phyloP scores from a whole-genome alignment of 2,329 filamentous ascomycete species.

The Monilinia aucupariae region DNA sequence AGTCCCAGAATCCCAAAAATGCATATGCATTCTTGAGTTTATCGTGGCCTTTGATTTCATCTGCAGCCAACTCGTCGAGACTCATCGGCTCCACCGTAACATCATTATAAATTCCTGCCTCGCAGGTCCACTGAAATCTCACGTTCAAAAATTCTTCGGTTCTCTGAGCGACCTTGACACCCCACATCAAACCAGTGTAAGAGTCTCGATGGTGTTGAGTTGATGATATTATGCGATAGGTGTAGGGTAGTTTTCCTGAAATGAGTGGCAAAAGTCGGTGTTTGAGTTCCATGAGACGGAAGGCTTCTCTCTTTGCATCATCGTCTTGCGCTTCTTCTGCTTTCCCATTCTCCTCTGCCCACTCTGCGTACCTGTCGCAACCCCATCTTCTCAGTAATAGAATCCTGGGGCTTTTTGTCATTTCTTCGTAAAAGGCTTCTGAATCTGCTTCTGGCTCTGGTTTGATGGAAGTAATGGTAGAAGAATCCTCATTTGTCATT shows the following conservation, averaged over 20 bases:
- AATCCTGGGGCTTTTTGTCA: neutral
- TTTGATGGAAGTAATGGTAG: neutral
- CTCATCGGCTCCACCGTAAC: neutral
- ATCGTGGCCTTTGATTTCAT: neutral
- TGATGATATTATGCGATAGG: neutral
- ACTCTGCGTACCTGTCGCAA: neutral
- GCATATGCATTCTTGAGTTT: neutral
- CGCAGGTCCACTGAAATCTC: neutral
- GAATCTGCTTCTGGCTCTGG: neutral
- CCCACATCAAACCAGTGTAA: neutral
- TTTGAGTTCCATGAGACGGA: conserved; percentile 3
- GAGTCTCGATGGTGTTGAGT: neutral
- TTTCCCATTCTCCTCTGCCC: neutral
- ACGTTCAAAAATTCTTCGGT: neutral
- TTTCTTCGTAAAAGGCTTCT: neutral
- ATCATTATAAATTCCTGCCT: neutral
- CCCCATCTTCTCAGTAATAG: neutral
- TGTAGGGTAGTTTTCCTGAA: neutral
- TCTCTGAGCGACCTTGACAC: neutral
- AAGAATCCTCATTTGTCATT: neutral
- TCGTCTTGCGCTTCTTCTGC: neutral
- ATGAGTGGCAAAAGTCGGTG: neutral
- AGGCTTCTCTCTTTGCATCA: neutral
- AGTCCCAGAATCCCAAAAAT: conserved; percentile 4
- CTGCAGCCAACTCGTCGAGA: neutral